Percentiles rank a stretch among this genome's conserved stretches.
Evolutionary conservation across 2,329 filamentous ascomycete species (phyloP).

Genomic region (Penicillium expansum): DNA sequence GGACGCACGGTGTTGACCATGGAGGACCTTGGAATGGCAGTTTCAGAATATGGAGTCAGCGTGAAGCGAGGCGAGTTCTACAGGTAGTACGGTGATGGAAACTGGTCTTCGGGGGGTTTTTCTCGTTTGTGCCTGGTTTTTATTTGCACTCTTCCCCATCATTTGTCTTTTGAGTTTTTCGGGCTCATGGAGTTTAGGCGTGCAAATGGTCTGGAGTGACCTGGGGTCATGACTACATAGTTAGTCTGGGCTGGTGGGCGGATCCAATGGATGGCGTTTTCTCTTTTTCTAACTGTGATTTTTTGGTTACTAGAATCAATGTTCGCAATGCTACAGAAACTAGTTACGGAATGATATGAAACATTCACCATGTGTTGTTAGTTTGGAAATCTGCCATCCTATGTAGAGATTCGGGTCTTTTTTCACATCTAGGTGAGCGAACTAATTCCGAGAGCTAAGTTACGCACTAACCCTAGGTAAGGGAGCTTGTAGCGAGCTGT

Average conservation of each 20-base stretch:
- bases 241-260: conserved; percentile 5
- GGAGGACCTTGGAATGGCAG: conserved; percentile 98
- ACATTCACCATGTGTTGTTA: not conserved
- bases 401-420: no score
- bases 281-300: not conserved
- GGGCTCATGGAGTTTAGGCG: not conserved
- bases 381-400: no score
- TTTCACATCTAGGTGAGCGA: no score
- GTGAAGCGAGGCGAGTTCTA: conserved; percentile 98
- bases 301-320: not conserved
- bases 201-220: not conserved
- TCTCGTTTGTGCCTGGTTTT: not conserved
- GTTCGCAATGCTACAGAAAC: not conserved
- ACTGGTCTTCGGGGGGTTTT: not conserved
- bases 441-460: no score
- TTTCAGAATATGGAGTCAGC: conserved; percentile 95
- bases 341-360: conserved; percentile 1
- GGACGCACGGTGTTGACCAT: conserved; percentile 94
- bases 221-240: conserved; percentile 10
- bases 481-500: no score
- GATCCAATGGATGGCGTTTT: conserved; percentile 17
- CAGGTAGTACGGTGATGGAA: conserved; percentile 51
- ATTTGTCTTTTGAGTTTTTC: conserved; percentile 1
- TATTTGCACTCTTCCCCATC: not conserved
- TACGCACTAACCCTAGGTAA: no score